phyloP scores from a whole-genome alignment of 192 early-diverging fungal species.

The Coemansia sp. region DNA sequence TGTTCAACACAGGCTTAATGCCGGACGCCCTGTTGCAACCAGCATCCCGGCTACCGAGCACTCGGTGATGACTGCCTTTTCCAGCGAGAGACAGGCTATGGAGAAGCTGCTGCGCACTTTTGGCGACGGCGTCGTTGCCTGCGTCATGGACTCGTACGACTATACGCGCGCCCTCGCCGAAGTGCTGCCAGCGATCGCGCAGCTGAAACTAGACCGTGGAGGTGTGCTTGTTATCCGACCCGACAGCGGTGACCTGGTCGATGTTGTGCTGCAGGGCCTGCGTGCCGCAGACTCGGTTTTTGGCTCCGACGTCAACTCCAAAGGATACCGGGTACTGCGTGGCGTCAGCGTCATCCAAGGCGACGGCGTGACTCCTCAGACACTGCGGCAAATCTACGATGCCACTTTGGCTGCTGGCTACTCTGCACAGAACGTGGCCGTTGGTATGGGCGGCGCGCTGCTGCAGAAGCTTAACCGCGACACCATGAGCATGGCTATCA shows the following conservation, averaged over 20 bases:
- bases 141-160: constrained; percentile 92
- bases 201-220: constrained; percentile 69
- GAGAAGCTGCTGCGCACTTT: constrained; percentile 62
- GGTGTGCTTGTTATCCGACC: constrained; percentile 82
- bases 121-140: constrained; percentile 74
- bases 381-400: constrained; percentile 58
- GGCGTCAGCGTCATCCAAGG: constrained; percentile 82
- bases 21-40: constrained; percentile 67
- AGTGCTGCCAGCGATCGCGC: constrained; percentile 69
- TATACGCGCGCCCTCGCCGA: constrained; percentile 72
- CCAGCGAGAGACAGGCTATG: constrained; percentile 73
- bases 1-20: constrained; percentile 75
- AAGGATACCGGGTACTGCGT: constrained; percentile 77
- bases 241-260: constrained; percentile 81
- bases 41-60: constrained; percentile 90
- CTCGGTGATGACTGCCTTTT: constrained; percentile 81
- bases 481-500: constrained; percentile 83
- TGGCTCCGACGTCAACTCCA: constrained; percentile 65
- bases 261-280: constrained; percentile 71
- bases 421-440: constrained; percentile 70
- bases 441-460: constrained; percentile 88
- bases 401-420: constrained; percentile 63
- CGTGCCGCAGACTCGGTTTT: constrained; percentile 72
- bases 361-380: constrained; percentile 68
- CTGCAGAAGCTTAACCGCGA: constrained; percentile 87